Evolutionary conservation across 2,329 filamentous ascomycete genomes (phyloP).

Genomic region (Pseudogymnoascus sp.): DNA sequence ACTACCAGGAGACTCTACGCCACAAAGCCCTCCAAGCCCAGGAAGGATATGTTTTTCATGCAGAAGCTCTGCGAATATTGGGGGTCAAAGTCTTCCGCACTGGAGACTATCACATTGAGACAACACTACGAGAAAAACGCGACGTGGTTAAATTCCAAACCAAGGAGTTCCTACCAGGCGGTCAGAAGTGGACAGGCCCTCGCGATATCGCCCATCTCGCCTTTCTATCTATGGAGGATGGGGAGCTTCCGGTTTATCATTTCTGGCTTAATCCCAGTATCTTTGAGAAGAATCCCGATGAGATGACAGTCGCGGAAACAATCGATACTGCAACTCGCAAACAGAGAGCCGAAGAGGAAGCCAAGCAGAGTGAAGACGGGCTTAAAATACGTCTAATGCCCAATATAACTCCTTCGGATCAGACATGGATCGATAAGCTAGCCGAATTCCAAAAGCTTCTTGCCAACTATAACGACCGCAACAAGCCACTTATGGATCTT

Average conservation of each 20-base stretch:
- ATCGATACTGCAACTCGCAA: background rate
- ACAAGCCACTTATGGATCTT: background rate
- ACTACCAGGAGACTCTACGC: background rate
- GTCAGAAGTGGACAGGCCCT: background rate
- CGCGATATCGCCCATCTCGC: background rate
- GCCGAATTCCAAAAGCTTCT: slow-evolving; percentile 10
- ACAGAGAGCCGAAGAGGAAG: background rate
- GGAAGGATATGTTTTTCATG: slow-evolving; percentile 5
- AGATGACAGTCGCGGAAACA: background rate
- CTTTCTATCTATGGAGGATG: background rate
- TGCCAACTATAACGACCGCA: background rate
- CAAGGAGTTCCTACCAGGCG: background rate
- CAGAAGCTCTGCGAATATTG: background rate
- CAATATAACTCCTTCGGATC: slow-evolving; percentile 16
- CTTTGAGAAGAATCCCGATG: background rate
- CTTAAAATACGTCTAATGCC: slow-evolving; percentile 3
- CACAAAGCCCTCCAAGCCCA: background rate
- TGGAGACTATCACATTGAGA: background rate
- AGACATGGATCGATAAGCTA: slow-evolving; percentile 11
- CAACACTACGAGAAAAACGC: background rate
- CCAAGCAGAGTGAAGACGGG: background rate
- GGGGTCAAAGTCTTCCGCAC: slow-evolving; percentile 2
- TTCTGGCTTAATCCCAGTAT: background rate
- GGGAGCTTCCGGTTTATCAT: background rate
- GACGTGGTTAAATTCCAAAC: slow-evolving; percentile 5